These are phyloP conservation scores for Cubamyces lactineus DNA, from an alignment of 768 basidiomycete genomes.

Conservation along the genomic window DNA sequence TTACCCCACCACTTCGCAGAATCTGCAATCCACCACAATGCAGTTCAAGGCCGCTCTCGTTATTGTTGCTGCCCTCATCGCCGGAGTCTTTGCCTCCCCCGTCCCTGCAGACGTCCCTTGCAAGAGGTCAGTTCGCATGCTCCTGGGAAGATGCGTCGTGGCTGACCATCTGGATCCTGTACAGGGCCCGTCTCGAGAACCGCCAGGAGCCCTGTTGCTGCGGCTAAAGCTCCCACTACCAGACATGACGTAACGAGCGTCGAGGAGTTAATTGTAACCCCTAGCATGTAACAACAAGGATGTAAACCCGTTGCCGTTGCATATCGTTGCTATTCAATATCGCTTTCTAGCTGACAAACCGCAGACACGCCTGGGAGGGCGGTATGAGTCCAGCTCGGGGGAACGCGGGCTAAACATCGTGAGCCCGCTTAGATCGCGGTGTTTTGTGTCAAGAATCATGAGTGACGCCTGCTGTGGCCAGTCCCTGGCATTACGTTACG, in stretches of 20 bases:
- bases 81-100: conserved; percentile 1
- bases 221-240: not conserved
- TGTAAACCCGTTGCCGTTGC: not conserved
- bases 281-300: not conserved
- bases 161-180: not conserved
- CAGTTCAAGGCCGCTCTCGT: conserved; percentile 10
- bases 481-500: no score
- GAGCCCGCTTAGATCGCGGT: no score
- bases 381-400: no score
- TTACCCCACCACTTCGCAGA: no score
- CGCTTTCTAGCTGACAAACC: no score
- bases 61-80: conserved; percentile 4
- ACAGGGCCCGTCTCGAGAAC: conserved; percentile 5
- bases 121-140: conserved; percentile 1
- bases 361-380: no score
- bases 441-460: no score
- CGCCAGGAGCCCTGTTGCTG: conserved; percentile 22
- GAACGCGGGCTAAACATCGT: no score
- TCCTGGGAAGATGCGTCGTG: not conserved
- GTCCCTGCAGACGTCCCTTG: not conserved
- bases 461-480: no score
- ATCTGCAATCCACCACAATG: not conserved
- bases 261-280: not conserved
- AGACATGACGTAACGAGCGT: not conserved
- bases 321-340: no score